Evolutionary conservation across 345 rosid species (phyloP).

Genomic region (Mercurialis annua): DNA sequence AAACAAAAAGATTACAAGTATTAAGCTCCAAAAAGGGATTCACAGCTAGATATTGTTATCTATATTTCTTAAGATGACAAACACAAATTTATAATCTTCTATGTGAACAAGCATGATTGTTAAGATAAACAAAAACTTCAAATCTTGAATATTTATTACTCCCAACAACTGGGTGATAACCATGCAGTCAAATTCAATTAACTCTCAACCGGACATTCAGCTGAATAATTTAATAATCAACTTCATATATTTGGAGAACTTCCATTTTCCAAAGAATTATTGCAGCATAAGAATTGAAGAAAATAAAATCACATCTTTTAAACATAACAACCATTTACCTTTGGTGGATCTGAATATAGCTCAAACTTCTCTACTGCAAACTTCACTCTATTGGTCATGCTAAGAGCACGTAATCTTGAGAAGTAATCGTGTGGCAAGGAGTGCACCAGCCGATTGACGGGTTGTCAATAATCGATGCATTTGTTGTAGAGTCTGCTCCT

Average conservation of each 20-base stretch:
- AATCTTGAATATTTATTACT: too few species aligned
- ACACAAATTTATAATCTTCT: too few species aligned
- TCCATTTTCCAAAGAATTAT: neutral
- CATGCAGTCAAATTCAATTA: neutral
- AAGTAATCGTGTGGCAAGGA: conserved; percentile 93
- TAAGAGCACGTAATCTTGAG: conserved; percentile 87
- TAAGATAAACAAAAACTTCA: too few species aligned
- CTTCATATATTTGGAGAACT: too few species aligned
- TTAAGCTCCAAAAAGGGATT: too few species aligned
- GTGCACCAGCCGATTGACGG: conserved; percentile 91
- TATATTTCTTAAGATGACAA: too few species aligned
- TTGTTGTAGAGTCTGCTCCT: conserved; percentile 89
- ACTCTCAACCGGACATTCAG: neutral
- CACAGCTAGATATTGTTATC: too few species aligned
- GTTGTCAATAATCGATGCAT: conserved; percentile 83
- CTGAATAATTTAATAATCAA: too few species aligned
- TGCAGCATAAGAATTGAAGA: neutral
- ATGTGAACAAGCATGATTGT: too few species aligned
- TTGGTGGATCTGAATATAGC: neutral
- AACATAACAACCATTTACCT: conserved; percentile 4
- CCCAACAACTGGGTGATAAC: too few species aligned
- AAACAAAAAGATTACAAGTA: too few species aligned
- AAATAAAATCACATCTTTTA: neutral
- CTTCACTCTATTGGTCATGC: conserved; percentile 88
- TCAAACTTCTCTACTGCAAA: conserved; percentile 8